Conservation (phyloP, 345 rosid genomes). For the Boechera stricta region DNA sequence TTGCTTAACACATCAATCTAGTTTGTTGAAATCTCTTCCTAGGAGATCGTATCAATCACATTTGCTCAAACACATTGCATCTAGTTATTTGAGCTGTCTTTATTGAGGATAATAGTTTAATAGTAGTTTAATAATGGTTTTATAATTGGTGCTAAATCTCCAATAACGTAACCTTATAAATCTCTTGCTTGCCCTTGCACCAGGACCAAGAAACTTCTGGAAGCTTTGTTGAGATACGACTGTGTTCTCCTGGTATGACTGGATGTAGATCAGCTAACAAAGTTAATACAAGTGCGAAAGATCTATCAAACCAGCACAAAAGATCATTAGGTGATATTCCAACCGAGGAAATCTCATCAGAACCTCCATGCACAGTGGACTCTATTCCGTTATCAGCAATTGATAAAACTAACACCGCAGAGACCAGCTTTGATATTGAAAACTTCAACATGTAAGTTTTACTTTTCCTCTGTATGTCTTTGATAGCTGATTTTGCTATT, state of each 20-base stretch:
- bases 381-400: conserved; percentile 36
- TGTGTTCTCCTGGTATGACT: conserved; percentile 47
- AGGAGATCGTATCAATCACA: conserved; percentile 23
- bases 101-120: conserved; percentile 12
- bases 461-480: conserved; percentile 21
- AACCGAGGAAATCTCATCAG: conserved; percentile 37
- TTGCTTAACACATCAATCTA: conserved; percentile 20
- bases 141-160: conserved; percentile 14
- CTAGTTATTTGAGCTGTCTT: conserved; percentile 31
- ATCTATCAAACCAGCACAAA: conserved; percentile 56
- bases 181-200: conserved; percentile 37
- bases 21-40: conserved; percentile 22
- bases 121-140: neutral
- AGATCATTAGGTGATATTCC: conserved; percentile 49
- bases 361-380: conserved; percentile 53
- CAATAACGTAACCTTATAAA: neutral
- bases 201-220: conserved; percentile 62
- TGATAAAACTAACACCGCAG: conserved; percentile 49
- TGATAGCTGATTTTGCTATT: conserved; percentile 23
- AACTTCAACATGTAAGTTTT: conserved; percentile 64
- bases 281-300: conserved; percentile 36
- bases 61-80: conserved; percentile 34
- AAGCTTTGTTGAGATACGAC: conserved; percentile 50
- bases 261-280: conserved; percentile 59
- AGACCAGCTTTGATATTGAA: conserved; percentile 45